Conservation (phyloP, 192 early-diverging fungal genomes). For the Podila verticillata region DNA sequence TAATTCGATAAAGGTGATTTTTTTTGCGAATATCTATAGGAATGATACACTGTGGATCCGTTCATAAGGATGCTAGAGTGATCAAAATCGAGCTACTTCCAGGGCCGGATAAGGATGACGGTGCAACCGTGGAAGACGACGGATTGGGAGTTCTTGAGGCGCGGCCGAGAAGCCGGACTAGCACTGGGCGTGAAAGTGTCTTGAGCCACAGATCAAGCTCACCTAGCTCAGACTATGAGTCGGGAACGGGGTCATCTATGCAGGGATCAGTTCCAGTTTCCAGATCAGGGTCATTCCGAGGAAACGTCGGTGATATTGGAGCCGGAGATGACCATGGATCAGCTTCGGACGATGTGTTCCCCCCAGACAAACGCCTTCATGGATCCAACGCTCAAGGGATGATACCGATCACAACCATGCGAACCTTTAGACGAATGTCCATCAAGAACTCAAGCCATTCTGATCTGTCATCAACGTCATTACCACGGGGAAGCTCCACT, state of each 20-base stretch:
- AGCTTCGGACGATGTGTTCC: conserved; percentile 6
- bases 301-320: background rate
- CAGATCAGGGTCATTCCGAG: conserved; percentile 28
- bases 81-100: conserved; percentile 47
- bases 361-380: background rate
- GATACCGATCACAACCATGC: conserved; percentile 39
- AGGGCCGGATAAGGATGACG: conserved; percentile 23
- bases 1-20: no score
- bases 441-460: background rate
- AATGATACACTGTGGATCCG: conserved; percentile 68
- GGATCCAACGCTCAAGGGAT: conserved; percentile 15
- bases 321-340: background rate
- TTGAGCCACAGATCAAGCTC: conserved; percentile 21
- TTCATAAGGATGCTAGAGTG: conserved; percentile 66
- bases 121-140: background rate
- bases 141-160: background rate
- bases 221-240: conserved; percentile 43
- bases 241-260: conserved; percentile 38
- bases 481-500: background rate
- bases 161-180: conserved; percentile 18
- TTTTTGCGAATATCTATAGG: conserved; percentile 5
- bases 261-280: conserved; percentile 32
- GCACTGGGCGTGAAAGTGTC: conserved; percentile 1
- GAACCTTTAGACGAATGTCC: conserved; percentile 29
- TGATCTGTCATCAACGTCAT: background rate